phyloP scores from a whole-genome alignment of 441 rosid species.

The Capsella rubella region DNA sequence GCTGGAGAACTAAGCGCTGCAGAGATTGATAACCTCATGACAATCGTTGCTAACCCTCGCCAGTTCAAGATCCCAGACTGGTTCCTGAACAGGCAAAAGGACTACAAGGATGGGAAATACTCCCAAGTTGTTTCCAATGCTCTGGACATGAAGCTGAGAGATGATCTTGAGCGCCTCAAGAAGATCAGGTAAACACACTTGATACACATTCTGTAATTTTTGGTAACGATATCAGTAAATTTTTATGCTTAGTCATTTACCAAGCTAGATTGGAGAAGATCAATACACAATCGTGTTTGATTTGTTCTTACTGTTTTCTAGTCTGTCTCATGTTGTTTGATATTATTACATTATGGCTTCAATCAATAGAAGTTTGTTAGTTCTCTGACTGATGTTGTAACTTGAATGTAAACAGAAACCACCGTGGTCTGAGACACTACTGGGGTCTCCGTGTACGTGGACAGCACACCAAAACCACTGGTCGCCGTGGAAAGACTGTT shows the following conservation, averaged over 20 bases:
- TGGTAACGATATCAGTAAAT: not conserved
- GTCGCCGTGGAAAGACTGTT: conserved; percentile 90
- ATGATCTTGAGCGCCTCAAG: conserved; percentile 88
- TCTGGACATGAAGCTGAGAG: conserved; percentile 89
- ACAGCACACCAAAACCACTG: conserved; percentile 95
- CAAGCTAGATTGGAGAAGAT: too few species aligned
- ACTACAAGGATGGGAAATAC: conserved; percentile 88
- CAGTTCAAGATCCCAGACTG: conserved; percentile 94
- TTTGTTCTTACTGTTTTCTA: too few species aligned
- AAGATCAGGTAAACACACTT: conserved; percentile 67
- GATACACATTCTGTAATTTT: not conserved
- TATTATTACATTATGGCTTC: not conserved
- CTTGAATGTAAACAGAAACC: conserved; percentile 54
- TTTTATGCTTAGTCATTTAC: too few species aligned
- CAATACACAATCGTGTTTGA: too few species aligned
- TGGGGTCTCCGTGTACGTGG: conserved; percentile 96
- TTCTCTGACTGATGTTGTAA: not conserved
- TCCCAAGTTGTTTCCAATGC: conserved; percentile 95
- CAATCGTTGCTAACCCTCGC: conserved; percentile 80
- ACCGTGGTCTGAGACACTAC: conserved; percentile 93
- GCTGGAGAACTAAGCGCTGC: conserved; percentile 86
- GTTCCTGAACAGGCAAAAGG: conserved; percentile 93
- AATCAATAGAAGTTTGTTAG: conserved; percentile 5
- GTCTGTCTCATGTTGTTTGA: not conserved
- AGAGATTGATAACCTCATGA: conserved; percentile 84